Evolutionary conservation across 1,139 yeast species (phyloP).

Genomic region (Sugiyamaella pinicola): DNA sequence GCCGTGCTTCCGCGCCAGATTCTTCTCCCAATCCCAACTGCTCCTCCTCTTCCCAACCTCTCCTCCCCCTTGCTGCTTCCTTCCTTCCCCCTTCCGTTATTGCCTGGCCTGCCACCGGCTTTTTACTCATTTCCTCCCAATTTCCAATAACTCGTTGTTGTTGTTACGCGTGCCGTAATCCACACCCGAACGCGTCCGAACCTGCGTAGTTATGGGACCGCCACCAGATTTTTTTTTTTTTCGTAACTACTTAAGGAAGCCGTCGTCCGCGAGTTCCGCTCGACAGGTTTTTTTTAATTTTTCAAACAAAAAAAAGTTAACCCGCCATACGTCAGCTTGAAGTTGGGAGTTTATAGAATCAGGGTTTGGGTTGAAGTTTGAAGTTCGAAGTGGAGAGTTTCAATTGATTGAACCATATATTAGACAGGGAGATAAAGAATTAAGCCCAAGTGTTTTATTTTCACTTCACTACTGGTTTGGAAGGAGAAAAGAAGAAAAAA

Average conservation of each 20-base stretch:
- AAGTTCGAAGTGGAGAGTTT: no score
- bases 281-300: conserved; percentile 16
- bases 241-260: conserved; percentile 22
- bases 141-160: conserved; percentile 1
- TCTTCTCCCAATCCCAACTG: neutral
- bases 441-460: no score
- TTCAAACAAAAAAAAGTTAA: conserved; percentile 3
- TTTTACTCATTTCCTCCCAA: neutral
- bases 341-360: conserved; percentile 16
- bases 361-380: conserved; percentile 19
- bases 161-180: conserved; percentile 18
- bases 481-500: neutral
- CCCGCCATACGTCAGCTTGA: neutral
- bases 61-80: neutral
- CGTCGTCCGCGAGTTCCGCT: conserved; percentile 20
- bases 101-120: conserved; percentile 10
- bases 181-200: conserved; percentile 16
- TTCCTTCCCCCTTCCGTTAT: neutral
- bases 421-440: no score
- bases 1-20: neutral
- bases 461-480: neutral
- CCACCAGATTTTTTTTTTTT: conserved; percentile 20
- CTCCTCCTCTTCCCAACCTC: neutral
- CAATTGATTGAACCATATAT: neutral
- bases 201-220: conserved; percentile 23